Base-by-base conservation (phyloP, 2,329 filamentous ascomycete genomes). In the Xylaria sp. region DNA sequence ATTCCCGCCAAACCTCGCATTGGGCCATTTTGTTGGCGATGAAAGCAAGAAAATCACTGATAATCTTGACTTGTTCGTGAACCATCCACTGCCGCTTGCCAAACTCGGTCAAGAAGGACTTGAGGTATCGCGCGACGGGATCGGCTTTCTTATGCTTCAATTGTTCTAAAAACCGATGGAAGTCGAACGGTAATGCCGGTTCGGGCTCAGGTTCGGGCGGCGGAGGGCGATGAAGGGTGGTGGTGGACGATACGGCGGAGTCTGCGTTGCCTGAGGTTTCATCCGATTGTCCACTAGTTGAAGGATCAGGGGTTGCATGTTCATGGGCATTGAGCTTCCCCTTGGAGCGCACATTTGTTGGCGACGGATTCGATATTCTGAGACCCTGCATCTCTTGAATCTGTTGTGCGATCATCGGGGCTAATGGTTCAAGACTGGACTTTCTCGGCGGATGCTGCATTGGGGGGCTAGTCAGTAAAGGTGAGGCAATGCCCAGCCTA, bases 31-130 rank as follows among this genome's bases (percentile, higher is more conserved):
- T 97, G 76, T 96, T 96, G 57, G 90, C 90, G 65, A 99, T 99
- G 70, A 99, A 99, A 50, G 92, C 87, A 52, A 99, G 79, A 67
- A 99, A 99, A 73, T 99, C 95, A 66, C 91, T 86, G 62, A 99
- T 96, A 63, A 99, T 97, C 76, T 99, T 99, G 72, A 97, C 94
- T 74, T 99, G 94, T 76, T 99, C 94, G 72, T 99, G 94, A 5
- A 97, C 94, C 90, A 96, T 96, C 94, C 94, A 99, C 75, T 97
- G 94, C 67, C 92, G 91, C 78, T 97, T 99, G 42, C 87, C 91
- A 75, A 99, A 99, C 73, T 99, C 95, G 53, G 86, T 86, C 35
- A 99, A 78, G 69, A 99, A 99, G 0, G 94, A 97, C 65, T 95
- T 90, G 51, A 99, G 81, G 71, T 97, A 99, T 65, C 93, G 89